Evolutionary conservation across 2,329 filamentous ascomycete genomes (phyloP).

Genomic region (Ciborinia camelliae): DNA sequence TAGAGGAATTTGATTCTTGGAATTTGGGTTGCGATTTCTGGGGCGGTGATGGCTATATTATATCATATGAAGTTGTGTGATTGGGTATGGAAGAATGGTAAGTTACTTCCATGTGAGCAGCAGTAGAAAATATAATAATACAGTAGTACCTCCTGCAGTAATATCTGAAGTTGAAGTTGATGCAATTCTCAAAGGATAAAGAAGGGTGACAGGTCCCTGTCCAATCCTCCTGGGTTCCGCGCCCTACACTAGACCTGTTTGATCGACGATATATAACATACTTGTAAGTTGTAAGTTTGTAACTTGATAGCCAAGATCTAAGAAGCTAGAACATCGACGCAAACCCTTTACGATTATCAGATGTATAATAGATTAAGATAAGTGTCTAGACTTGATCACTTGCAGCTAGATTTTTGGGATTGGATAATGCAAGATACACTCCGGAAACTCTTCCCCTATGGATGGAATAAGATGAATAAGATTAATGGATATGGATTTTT

Average conservation of each 20-base stretch:
- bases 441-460: constrained; percentile 25
- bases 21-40: constrained; percentile 4
- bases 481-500: constrained; percentile 23
- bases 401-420: neutral
- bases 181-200: constrained; percentile 29
- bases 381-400: constrained; percentile 35
- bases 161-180: constrained; percentile 24
- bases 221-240: constrained; percentile 25
- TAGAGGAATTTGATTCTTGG: no score
- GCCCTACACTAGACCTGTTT: constrained; percentile 27
- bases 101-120: neutral
- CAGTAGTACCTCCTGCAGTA: constrained; percentile 5
- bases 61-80: no score
- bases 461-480: no score
- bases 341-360: constrained; percentile 46
- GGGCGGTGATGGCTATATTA: no score
- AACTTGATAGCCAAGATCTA: constrained; percentile 43
- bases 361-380: no score
- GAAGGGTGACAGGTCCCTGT: no score
- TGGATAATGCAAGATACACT: constrained; percentile 17
- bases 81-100: neutral
- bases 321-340: constrained; percentile 46
- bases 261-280: constrained; percentile 43
- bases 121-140: neutral
- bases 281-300: no score